A percentile compares a stretch with the other conserved stretches of the same genome.
Evolutionary conservation across 129 eudicot genomes (phyloP).

Genomic region (Rutidosis leptorrhynchoides): DNA sequence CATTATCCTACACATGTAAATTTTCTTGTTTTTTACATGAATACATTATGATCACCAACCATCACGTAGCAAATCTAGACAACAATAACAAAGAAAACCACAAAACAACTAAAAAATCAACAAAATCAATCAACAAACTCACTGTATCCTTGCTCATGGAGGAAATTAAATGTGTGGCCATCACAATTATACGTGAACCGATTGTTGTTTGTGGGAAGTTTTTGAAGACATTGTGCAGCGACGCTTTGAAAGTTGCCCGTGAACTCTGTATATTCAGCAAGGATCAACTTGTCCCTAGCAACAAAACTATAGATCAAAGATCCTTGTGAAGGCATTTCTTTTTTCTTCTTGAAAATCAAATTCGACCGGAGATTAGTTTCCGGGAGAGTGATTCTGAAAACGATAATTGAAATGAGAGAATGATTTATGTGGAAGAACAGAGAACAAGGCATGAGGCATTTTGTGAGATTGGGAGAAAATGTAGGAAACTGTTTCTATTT

Average conservation of each 20-base stretch:
- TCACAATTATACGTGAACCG: no score
- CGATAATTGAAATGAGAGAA: conserved; percentile 10
- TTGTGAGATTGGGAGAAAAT: conserved; percentile 29
- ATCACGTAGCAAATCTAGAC: not conserved
- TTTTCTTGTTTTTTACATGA: not conserved
- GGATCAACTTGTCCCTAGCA: conserved; percentile 33
- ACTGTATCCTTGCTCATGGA: conserved; percentile 31
- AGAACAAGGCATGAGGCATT: conserved; percentile 27
- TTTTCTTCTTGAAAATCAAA: not conserved
- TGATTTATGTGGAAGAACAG: conserved; percentile 35
- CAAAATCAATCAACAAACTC: not conserved
- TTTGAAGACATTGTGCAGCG: conserved; percentile 35
- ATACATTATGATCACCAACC: not conserved
- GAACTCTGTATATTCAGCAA: conserved; percentile 35
- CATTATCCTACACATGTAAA: conserved; percentile 5
- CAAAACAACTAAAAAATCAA: not conserved
- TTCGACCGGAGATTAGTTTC: conserved; percentile 1
- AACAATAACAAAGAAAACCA: not conserved
- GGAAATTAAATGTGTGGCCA: conserved; percentile 34
- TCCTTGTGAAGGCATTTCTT: conserved; percentile 33
- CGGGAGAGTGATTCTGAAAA: conserved; percentile 28
- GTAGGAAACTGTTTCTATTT: conserved; percentile 27
- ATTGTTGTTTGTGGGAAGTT: conserved; percentile 28
- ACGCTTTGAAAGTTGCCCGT: conserved; percentile 30
- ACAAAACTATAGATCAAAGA: conserved; percentile 33